Evolutionary conservation across 345 rosid species (phyloP).

Genomic region (Eucalyptus polyanthemos): DNA sequence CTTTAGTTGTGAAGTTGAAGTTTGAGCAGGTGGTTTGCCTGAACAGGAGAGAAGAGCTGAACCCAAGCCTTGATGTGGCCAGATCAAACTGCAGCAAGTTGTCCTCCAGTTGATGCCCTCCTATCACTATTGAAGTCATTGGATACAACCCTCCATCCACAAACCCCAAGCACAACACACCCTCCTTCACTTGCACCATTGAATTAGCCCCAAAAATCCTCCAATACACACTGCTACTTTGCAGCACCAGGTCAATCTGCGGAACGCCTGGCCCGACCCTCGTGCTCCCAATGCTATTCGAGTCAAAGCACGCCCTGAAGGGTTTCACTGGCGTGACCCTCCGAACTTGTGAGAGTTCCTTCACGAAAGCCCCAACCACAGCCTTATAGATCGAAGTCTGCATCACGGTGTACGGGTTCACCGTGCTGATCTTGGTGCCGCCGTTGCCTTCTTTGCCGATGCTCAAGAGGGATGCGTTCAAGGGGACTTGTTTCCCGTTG

Average conservation of each 20-base stretch:
- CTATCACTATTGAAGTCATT: constrained; percentile 16
- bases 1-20: constrained; percentile 44
- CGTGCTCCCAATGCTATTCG: neutral
- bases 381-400: constrained; percentile 43
- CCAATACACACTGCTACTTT: constrained; percentile 16
- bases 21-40: constrained; percentile 37
- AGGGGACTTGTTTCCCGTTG: constrained; percentile 9
- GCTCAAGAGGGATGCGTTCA: constrained; percentile 14
- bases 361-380: constrained; percentile 22
- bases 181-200: constrained; percentile 18
- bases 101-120: constrained; percentile 27
- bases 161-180: constrained; percentile 17
- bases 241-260: constrained; percentile 19
- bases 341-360: constrained; percentile 22
- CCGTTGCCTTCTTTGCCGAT: constrained; percentile 24
- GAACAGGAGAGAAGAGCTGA: constrained; percentile 15
- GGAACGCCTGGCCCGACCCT: constrained; percentile 9
- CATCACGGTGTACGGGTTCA: constrained; percentile 47
- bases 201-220: constrained; percentile 26
- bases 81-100: constrained; percentile 25
- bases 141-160: constrained; percentile 19
- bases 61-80: constrained; percentile 17
- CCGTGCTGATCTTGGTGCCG: constrained; percentile 74
- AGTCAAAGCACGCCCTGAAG: neutral
- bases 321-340: constrained; percentile 2